phyloP scores from a whole-genome alignment of 192 early-diverging fungal genomes.

The Coemansia sp. region DNA sequence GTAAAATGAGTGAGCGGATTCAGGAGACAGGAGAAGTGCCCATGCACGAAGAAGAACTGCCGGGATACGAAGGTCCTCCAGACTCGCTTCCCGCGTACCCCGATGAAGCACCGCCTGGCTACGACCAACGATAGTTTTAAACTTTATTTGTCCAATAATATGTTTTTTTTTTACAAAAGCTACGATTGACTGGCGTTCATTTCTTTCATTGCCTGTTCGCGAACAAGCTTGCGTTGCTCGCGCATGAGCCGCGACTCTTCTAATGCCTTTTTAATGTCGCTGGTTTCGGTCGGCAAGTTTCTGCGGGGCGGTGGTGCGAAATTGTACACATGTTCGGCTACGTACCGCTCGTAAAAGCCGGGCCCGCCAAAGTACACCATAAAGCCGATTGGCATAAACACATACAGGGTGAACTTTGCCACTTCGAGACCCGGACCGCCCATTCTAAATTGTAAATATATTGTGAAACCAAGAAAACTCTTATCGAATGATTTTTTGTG shows the following conservation, averaged over 20 bases:
- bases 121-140: constrained; percentile 19
- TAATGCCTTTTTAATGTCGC: constrained; percentile 18
- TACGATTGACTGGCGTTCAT: not conserved
- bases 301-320: constrained; percentile 45
- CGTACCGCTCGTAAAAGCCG: constrained; percentile 50
- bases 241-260: constrained; percentile 18
- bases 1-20: constrained; percentile 38
- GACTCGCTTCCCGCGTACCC: constrained; percentile 21
- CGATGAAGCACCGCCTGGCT: constrained; percentile 41
- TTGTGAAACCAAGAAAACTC: no score
- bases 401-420: constrained; percentile 50
- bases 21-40: constrained; percentile 38
- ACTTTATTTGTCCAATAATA: not conserved
- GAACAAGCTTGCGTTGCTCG: constrained; percentile 20
- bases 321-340: constrained; percentile 43
- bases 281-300: constrained; percentile 29
- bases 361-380: constrained; percentile 57
- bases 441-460: constrained; percentile 17
- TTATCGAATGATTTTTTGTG: no score
- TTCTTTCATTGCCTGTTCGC: constrained; percentile 27
- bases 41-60: constrained; percentile 41
- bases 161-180: constrained; percentile 4
- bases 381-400: constrained; percentile 52
- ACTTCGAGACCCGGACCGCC: constrained; percentile 53
- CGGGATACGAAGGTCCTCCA: constrained; percentile 27